Evolutionary conservation across 805 yeast species (phyloP).

Genomic region (Yarrowia sp.): DNA sequence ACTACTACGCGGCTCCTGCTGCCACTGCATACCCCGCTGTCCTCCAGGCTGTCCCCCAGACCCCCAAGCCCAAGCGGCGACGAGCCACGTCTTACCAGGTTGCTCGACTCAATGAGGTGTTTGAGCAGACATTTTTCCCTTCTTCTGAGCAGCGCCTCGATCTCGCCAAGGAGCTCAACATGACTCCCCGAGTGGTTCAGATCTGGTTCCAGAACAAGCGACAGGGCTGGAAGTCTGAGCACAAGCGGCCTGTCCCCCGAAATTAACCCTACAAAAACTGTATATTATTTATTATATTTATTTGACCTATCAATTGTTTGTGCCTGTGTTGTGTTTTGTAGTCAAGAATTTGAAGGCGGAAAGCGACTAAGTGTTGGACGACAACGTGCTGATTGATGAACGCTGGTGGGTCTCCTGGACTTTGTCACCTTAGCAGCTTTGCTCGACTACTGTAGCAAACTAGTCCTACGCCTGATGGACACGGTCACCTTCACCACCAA

Average conservation of each 20-base stretch:
- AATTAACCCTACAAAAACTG: constrained; percentile 26
- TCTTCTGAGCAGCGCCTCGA: constrained; percentile 66
- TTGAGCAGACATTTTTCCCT: constrained; percentile 75
- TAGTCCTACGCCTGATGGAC: too few species aligned
- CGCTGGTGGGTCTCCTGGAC: too few species aligned
- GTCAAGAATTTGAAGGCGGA: too few species aligned
- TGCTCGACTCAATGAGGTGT: constrained; percentile 65
- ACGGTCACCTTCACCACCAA: too few species aligned
- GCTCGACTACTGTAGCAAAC: too few species aligned
- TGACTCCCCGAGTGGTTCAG: constrained; percentile 84
- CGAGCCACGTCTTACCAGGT: constrained; percentile 80
- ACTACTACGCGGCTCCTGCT: constrained; percentile 10
- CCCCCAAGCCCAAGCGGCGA: constrained; percentile 51
- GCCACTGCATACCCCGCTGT: constrained; percentile 11
- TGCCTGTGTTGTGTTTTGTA: too few species aligned
- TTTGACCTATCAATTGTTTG: background rate
- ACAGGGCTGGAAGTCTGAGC: constrained; percentile 38
- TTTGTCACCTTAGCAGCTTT: too few species aligned
- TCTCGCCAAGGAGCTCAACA: constrained; percentile 69
- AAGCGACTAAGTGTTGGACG: too few species aligned
- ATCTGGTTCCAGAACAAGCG: constrained; percentile 91
- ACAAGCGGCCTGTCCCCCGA: constrained; percentile 31
- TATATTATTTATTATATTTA: constrained; percentile 23
- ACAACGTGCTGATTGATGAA: too few species aligned
- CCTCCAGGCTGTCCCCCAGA: constrained; percentile 17